These are phyloP conservation scores for Dioscorea dumetorum DNA, from an alignment of 106 monocot species.

Conservation along the genomic window DNA sequence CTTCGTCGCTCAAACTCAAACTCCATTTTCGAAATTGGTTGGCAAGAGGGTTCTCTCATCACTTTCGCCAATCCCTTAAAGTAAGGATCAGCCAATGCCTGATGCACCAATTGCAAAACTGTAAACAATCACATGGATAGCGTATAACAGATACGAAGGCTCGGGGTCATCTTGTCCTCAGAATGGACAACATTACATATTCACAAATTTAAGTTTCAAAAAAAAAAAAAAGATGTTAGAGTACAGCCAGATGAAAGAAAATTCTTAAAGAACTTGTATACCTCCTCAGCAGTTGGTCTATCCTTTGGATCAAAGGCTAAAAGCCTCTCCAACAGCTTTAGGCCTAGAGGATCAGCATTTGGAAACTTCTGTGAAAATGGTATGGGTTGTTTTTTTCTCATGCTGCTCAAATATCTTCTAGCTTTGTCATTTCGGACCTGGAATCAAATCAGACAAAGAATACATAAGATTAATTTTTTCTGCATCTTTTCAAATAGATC, in stretches of 20 bases:
- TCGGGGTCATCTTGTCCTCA: too few species aligned
- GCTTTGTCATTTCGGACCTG: conserved; percentile 94
- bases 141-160: too few species aligned
- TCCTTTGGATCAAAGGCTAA: conserved; percentile 91
- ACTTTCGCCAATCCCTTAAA: conserved; percentile 78
- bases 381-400: conserved; percentile 76
- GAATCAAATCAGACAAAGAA: conserved; percentile 1
- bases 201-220: too few species aligned
- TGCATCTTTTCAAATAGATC: too few species aligned
- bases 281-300: conserved; percentile 85
- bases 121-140: too few species aligned
- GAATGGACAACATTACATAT: too few species aligned
- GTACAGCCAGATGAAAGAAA: neutral
- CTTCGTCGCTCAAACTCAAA: conserved; percentile 91
- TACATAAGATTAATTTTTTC: neutral
- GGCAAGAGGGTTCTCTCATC: conserved; percentile 85
- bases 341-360: conserved; percentile 71
- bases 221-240: neutral
- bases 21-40: conserved; percentile 82
- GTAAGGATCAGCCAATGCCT: conserved; percentile 89
- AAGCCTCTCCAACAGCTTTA: conserved; percentile 76
- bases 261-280: conserved; percentile 6
- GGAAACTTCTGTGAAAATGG: conserved; percentile 79
- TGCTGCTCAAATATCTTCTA: conserved; percentile 68
- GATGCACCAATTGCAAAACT: neutral